phyloP scores from a whole-genome alignment of 495 filamentous ascomycete species.

The Pseudevernia furfuracea region DNA sequence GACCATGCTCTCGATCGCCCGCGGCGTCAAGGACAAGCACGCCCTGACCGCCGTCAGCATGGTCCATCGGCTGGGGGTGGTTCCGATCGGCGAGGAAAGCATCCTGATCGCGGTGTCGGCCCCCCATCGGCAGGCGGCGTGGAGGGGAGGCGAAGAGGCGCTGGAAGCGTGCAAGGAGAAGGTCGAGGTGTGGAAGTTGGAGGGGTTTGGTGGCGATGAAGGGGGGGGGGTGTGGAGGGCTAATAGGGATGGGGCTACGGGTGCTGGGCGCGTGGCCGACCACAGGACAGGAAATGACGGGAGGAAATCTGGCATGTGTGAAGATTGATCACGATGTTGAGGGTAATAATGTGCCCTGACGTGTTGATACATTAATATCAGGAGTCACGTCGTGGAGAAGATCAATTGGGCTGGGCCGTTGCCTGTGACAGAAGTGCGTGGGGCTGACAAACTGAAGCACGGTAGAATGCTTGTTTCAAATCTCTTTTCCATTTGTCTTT shows the following conservation, averaged over 20 bases:
- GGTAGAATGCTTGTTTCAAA: not conserved
- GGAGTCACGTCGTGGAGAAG: not conserved
- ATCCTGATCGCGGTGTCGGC: constrained; percentile 83
- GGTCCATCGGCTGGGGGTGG: constrained; percentile 76
- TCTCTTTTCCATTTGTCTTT: not conserved
- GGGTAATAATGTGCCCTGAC: not conserved
- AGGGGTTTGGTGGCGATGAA: constrained; percentile 77
- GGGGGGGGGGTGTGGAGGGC: constrained; percentile 76
- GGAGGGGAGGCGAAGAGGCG: constrained; percentile 82
- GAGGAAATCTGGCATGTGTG: not conserved
- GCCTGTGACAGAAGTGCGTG: not conserved
- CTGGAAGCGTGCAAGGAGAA: constrained; percentile 77
- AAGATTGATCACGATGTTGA: not conserved
- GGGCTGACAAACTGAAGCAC: not conserved
- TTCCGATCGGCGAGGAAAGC: constrained; percentile 84
- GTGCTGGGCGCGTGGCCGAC: constrained; percentile 18
- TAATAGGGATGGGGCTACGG: constrained; percentile 68
- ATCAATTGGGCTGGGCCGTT: not conserved
- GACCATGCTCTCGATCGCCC: constrained; percentile 65
- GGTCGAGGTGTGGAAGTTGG: constrained; percentile 92
- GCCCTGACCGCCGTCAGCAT: constrained; percentile 63
- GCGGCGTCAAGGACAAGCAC: constrained; percentile 49
- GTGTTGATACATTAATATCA: not conserved
- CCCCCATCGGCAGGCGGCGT: constrained; percentile 81
- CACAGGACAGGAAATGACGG: not conserved